Evolutionary conservation across 2,329 filamentous ascomycete genomes (phyloP).

Genomic region (Xylariaceae sp.): DNA sequence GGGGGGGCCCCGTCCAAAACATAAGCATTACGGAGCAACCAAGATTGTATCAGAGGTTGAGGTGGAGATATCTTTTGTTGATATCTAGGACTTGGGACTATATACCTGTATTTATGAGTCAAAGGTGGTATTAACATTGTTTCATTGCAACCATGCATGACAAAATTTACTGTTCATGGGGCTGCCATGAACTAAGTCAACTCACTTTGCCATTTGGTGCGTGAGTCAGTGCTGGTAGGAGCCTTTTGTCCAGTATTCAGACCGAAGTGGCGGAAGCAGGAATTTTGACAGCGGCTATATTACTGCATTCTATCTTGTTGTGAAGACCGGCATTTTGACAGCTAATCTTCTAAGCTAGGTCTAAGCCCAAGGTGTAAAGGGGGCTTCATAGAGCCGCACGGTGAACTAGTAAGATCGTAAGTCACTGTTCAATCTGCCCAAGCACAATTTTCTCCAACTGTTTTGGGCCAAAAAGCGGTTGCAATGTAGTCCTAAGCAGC

Average conservation of each 20-base stretch:
- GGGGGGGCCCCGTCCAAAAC: no score
- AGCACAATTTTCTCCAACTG: slow-evolving; percentile 57
- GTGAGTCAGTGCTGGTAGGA: background rate
- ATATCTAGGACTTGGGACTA: no score
- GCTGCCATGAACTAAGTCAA: background rate
- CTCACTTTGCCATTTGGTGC: background rate
- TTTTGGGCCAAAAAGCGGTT: slow-evolving; percentile 51
- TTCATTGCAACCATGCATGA: background rate
- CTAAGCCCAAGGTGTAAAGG: background rate
- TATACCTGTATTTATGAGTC: no score
- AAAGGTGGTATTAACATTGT: slow-evolving; percentile 2
- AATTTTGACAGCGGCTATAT: slow-evolving; percentile 8
- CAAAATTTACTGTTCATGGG: background rate
- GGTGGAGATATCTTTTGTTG: background rate
- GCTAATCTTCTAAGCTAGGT: background rate
- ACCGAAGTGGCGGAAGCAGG: slow-evolving; percentile 6
- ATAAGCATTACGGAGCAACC: no score
- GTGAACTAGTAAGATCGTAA: no score
- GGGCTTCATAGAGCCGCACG: slow-evolving; percentile 7
- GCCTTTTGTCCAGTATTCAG: background rate
- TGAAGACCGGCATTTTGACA: background rate
- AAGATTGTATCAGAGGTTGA: no score
- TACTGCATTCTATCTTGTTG: slow-evolving; percentile 7
- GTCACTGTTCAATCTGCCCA: slow-evolving; percentile 13
- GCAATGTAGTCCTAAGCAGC: slow-evolving; percentile 55